Percentiles rank a stretch among this genome's conserved stretches.
Evolutionary conservation across 306 rosid species (phyloP).

Genomic region (Corylus americana): DNA sequence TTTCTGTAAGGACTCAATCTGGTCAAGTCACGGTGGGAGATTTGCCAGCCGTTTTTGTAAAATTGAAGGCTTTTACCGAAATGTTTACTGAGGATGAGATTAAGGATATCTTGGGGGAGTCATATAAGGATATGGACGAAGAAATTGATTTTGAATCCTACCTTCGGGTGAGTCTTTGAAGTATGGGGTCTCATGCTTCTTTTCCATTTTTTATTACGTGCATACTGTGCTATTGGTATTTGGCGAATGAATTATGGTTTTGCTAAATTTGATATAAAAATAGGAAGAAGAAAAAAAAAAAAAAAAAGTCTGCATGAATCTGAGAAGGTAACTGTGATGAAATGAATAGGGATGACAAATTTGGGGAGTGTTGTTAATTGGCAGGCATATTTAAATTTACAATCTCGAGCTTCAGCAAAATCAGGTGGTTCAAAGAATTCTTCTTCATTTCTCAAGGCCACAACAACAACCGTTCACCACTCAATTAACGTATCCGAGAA

Average conservation of each 20-base stretch:
- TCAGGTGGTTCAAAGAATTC: conserved; percentile 65
- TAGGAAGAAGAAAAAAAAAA: too few species aligned
- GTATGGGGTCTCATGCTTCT: conserved; percentile 7
- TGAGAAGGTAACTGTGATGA: not conserved
- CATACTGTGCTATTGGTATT: not conserved
- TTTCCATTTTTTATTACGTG: not conserved
- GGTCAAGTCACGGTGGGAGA: conserved; percentile 59
- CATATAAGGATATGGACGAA: conserved; percentile 47
- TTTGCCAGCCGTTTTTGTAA: conserved; percentile 70
- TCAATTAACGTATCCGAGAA: conserved; percentile 92
- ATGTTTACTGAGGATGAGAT: conserved; percentile 71
- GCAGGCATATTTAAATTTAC: conserved; percentile 80
- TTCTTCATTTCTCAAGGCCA: conserved; percentile 87
- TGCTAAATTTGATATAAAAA: not conserved
- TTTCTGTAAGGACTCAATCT: conserved; percentile 65
- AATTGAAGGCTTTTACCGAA: conserved; percentile 60
- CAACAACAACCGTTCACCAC: conserved; percentile 87
- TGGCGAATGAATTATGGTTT: not conserved
- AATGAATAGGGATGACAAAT: conserved; percentile 24
- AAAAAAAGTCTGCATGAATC: not conserved
- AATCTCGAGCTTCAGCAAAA: conserved; percentile 52
- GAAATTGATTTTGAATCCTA: conserved; percentile 88
- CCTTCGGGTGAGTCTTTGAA: conserved; percentile 64
- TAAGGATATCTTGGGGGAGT: conserved; percentile 49
- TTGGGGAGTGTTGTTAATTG: conserved; percentile 34